Evolutionary conservation across 169 alveolate genomes (phyloP).

Genomic region (Plasmodium billcollinsi): DNA sequence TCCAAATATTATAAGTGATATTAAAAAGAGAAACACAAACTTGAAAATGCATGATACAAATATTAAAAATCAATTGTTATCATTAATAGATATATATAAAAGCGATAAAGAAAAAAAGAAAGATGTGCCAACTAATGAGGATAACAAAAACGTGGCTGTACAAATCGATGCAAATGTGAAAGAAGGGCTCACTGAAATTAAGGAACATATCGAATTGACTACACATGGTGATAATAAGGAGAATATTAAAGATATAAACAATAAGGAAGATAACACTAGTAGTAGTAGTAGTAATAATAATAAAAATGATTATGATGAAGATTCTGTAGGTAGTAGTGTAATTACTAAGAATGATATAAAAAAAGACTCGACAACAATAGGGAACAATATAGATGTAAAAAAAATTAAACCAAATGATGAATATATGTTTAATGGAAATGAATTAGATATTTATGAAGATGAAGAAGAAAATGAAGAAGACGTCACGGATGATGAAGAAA

Average conservation of each 20-base stretch:
- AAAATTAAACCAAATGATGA: too few relatives aligned
- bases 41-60: slow-evolving; percentile 48
- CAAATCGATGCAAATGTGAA: not conserved
- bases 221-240: not conserved
- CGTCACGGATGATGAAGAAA: slow-evolving; percentile 2
- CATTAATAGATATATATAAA: slow-evolving; percentile 64
- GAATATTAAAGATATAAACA: not conserved
- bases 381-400: too few relatives aligned
- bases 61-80: slow-evolving; percentile 61
- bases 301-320: not conserved
- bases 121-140: not conserved
- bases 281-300: not conserved
- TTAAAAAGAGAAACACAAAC: slow-evolving; percentile 43
- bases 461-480: slow-evolving; percentile 26
- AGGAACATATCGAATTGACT: not conserved
- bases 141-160: not conserved
- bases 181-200: not conserved
- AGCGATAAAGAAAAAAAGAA: slow-evolving; percentile 5
- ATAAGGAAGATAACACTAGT: not conserved
- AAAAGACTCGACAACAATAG: not conserved
- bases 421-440: not conserved
- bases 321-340: not conserved
- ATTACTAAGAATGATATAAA: not conserved
- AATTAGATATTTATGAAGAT: not conserved
- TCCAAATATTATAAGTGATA: slow-evolving; percentile 14